Evolutionary conservation across 345 rosid species (phyloP).

Genomic region (Hibiscus trionum): DNA sequence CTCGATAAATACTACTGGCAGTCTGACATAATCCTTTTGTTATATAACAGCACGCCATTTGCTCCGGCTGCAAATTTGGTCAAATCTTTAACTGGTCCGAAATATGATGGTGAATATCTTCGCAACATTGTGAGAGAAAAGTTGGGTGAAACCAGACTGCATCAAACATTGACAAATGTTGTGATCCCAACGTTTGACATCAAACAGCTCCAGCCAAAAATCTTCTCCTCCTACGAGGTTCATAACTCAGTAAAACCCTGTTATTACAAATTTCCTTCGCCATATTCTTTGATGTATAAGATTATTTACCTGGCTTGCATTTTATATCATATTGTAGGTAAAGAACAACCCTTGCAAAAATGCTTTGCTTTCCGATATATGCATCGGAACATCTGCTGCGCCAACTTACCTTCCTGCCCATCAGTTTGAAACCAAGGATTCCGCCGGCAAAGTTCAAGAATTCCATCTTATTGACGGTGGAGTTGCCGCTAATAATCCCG

Average conservation of each 20-base stretch:
- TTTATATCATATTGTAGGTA: slow-evolving; percentile 11
- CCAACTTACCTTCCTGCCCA: slow-evolving; percentile 53
- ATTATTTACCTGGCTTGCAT: not conserved
- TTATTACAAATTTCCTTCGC: not conserved
- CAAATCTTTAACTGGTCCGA: slow-evolving; percentile 31
- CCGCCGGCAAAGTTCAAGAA: slow-evolving; percentile 10
- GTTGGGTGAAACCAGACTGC: slow-evolving; percentile 26
- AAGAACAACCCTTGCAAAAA: slow-evolving; percentile 23
- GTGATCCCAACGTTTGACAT: slow-evolving; percentile 53
- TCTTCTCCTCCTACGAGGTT: slow-evolving; percentile 42
- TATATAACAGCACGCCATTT: not conserved
- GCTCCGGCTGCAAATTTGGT: not conserved
- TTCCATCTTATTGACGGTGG: slow-evolving; percentile 63
- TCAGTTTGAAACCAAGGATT: slow-evolving; percentile 23
- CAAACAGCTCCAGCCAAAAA: slow-evolving; percentile 39
- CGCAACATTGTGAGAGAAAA: slow-evolving; percentile 26
- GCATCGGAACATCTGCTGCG: slow-evolving; percentile 45
- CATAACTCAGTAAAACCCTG: not conserved
- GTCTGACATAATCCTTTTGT: not conserved
- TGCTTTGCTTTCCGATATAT: slow-evolving; percentile 44
- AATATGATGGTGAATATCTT: slow-evolving; percentile 35
- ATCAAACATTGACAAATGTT: slow-evolving; percentile 31
- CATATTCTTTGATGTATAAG: not conserved
- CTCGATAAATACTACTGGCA: not conserved
- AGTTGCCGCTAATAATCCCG: slow-evolving; percentile 68